Evolutionary conservation across 2,329 filamentous ascomycete genomes (phyloP), one percentile per base, ranked within the genome.

Genomic region (Cylindrodendrum hubeiense): DNA sequence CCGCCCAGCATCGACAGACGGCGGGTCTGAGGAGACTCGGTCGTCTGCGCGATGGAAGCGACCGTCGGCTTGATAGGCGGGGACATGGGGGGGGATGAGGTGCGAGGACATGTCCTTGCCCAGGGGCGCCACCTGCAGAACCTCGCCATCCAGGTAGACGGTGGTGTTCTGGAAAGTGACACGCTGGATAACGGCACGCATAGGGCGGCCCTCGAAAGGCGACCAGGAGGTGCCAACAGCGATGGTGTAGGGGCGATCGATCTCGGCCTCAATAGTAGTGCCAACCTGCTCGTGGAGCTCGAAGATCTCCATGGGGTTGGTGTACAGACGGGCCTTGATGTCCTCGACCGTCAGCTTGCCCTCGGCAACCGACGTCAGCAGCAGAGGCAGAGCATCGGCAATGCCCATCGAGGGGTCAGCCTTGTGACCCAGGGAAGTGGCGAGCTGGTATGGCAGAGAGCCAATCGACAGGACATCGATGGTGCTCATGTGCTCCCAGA

Each of bases 391-490:
- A 41, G 91, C 87, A 76, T 95, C 92, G 4, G 89, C 84, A 70
- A 95, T 93, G 67, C 92, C 92, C 71, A 89, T 84, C 4, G 87
- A 84, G 17, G 90, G 85, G 56, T 89, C 86, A 13, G 85, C 84
- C 62, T 85, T 80, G 71, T 82, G 77, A 66, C 87, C 83, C 28
- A 84, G 79, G 66, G 84, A 82, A 55, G 84, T 84, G 59, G 91
- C 91, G 65, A 94, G 83, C 79, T 94, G 91, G 80, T 92, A 95
- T 12, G 92, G 93, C 68, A 94, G 82, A 77, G 91, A 94, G 67
- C 92, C 92, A 68, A 94, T 86, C 2, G 91, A 93, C 83, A 95
- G 94, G 60, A 93, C 88, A 76, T 95, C 92, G 71, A 95, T 94
- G 49, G 86, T 90, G 72, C 81, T 84, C 75, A 95, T 81, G 75